Evolutionary conservation across 495 filamentous ascomycete genomes (phyloP).

Genomic region (Darksidea phi): DNA sequence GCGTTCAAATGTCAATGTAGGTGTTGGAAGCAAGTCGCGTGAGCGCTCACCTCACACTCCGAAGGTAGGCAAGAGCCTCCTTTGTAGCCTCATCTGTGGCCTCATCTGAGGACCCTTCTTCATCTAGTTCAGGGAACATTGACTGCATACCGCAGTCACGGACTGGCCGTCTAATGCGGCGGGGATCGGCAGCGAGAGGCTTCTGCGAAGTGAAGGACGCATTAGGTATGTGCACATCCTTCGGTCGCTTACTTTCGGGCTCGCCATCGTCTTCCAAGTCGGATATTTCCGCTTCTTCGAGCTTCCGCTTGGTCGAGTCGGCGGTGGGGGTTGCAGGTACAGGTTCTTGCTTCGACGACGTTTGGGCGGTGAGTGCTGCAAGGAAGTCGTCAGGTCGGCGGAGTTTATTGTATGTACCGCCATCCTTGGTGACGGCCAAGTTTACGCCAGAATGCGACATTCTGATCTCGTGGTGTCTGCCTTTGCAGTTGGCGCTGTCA

Average conservation of each 20-base stretch:
- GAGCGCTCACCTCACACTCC: constrained; percentile 35
- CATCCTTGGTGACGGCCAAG: constrained; percentile 24
- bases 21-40: not conserved
- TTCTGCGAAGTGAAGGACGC: not conserved
- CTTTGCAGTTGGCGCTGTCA: too few relatives aligned
- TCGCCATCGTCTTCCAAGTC: not conserved
- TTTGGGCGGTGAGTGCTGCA: not conserved
- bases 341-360: not conserved
- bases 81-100: constrained; percentile 9
- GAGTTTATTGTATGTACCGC: constrained; percentile 34
- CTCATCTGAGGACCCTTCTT: constrained; percentile 5
- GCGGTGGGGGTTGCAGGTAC: not conserved
- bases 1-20: not conserved
- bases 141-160: constrained; percentile 3
- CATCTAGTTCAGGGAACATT: constrained; percentile 8
- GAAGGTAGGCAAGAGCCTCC: constrained; percentile 33
- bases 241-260: not conserved
- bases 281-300: constrained; percentile 4
- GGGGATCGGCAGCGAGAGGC: not conserved
- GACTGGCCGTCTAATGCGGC: not conserved
- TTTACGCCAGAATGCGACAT: constrained; percentile 23
- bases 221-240: not conserved
- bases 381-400: constrained; percentile 23
- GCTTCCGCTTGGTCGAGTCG: constrained; percentile 11
- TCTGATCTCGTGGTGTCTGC: not conserved